These are phyloP conservation scores for rapeseed (Brassica napus) DNA, from an alignment of 345 rosid species.

Conservation along the genomic window Da-Ae NC_063442.1:25246001-25246500, in stretches of 20 bases:
- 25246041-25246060: conserved; percentile 59
- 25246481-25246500: conserved; percentile 27
- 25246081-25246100: conserved; percentile 31
- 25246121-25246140: conserved; percentile 11
- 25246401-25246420: conserved; percentile 6
- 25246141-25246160: conserved; percentile 31
- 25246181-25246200: conserved; percentile 15
- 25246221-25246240: conserved; percentile 17
- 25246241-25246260: conserved; percentile 5
- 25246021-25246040: conserved; percentile 65
- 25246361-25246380: no score
- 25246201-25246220: not conserved
- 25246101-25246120: conserved; percentile 19
- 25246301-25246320: conserved; percentile 7
- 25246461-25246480: not conserved
- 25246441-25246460: conserved; percentile 1
- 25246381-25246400: not conserved
- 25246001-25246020: conserved; percentile 57
- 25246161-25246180: conserved; percentile 16
- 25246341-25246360: not conserved
- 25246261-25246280: conserved; percentile 19
- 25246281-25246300: not conserved
- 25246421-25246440: conserved; percentile 25
- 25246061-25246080: conserved; percentile 69
- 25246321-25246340: not conserved